Evolutionary conservation across 106 monocot species (phyloP), one percentile per base, ranked within the genome.

Genomic region (Phalaenopsis aphrodite): DNA sequence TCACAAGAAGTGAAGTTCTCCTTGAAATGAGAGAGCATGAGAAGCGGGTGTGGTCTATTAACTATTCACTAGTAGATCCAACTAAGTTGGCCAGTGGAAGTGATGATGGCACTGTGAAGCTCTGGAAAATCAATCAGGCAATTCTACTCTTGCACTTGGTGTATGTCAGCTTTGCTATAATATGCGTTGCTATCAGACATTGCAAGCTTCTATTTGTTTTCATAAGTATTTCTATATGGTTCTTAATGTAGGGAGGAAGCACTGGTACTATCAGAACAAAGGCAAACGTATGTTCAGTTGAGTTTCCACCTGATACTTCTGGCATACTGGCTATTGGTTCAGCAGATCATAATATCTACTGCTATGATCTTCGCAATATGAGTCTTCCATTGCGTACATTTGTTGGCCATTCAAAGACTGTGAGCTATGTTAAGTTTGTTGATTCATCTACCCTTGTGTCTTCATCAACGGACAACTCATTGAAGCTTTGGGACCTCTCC

Each of bases 61-160:
- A 98, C 71, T 98, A 92, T 71, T 98, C 94, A 17, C 78, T 81
- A 42, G 75, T 80, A 9, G 97, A 98, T 79, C 97, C 97, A 16
- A 94, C 92, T 78, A 94, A 87, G 46, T 85, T 98, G 85, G 94
- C 90, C n/a, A 99, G 98, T 58, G 94, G 94, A 65, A 89, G 98
- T 64, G 92, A 99, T 80, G 98, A 99, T 84, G 86, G 98, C 74
- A 77, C 92, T 18, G 91, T 99, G 48, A 99, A 99, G 87, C 88
- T 99, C 56, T 99, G 98, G 98, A 92, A 89, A 84, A 99, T 99
- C 79, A 99, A 99, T 91, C 89, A 99, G 30, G 30, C 30, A 30
- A 30, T 30, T 30, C 30, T 30, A 30, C 30, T 30, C 30, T 30
- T 30, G 30, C 30, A 30, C 30, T 30, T 30, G 30, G 30, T 30